Percentiles rank a stretch among this genome's conserved stretches.
Conservation (phyloP, 208 protist genomes). For the Vickermania ingenoplastis region DNA sequence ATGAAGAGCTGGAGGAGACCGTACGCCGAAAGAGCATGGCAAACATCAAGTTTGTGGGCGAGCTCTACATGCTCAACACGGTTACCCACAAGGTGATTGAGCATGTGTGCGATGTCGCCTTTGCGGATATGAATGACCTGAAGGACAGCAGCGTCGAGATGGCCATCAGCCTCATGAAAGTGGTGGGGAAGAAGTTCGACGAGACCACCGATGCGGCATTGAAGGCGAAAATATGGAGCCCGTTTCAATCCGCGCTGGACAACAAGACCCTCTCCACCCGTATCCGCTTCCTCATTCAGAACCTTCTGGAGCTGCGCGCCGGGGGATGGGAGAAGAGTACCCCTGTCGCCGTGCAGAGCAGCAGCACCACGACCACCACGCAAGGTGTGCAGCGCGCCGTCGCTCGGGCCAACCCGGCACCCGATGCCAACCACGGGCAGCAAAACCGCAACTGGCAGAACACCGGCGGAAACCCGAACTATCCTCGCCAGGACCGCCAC, state of each 20-base stretch:
- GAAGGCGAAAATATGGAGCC: slow-evolving; percentile 2
- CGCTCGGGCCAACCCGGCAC: slow-evolving; percentile 12
- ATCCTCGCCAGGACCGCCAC: slow-evolving; percentile 3
- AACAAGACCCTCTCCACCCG: slow-evolving; percentile 42
- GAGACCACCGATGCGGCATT: too few species aligned
- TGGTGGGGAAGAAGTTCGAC: slow-evolving; percentile 75
- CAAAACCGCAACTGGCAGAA: slow-evolving; percentile 13
- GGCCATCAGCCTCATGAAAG: slow-evolving; percentile 69
- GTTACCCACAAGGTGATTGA: slow-evolving; percentile 61
- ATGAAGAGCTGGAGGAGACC: slow-evolving; percentile 51
- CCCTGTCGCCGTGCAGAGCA: slow-evolving; percentile 2
- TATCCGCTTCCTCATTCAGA: slow-evolving; percentile 81
- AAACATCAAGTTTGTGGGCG: slow-evolving; percentile 87
- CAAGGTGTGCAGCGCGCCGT: not conserved
- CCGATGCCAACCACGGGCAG: slow-evolving; percentile 10
- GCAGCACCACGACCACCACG: slow-evolving; percentile 9
- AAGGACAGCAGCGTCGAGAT: slow-evolving; percentile 65
- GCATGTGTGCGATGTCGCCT: slow-evolving; percentile 29
- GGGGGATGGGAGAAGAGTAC: slow-evolving; percentile 39
- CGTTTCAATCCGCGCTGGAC: slow-evolving; percentile 9
- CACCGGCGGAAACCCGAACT: slow-evolving; percentile 5
- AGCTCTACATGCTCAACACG: slow-evolving; percentile 71
- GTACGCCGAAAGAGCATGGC: slow-evolving; percentile 78
- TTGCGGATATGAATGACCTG: slow-evolving; percentile 7
- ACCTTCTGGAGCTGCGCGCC: slow-evolving; percentile 64